Evolutionary conservation across 176 grass and related monocot genomes (phyloP), one percentile per base, ranked within the genome.

Genomic region (Oryza longistaminata): DNA sequence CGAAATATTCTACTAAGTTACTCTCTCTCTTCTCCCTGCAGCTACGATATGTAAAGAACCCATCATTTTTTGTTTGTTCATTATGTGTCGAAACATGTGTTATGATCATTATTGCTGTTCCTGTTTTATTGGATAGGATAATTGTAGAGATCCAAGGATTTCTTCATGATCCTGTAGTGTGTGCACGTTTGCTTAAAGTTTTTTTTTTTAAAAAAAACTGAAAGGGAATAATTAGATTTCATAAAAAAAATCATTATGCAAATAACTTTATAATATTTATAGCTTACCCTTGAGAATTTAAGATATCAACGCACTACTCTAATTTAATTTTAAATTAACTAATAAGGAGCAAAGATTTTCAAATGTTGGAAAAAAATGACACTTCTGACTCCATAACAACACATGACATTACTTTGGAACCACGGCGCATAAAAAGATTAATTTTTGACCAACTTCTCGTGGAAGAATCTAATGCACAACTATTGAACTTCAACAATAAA

Each of bases 41-140:
- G 68, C 67, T 71, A 35, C 29, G 68, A 14, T 52, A 11, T 52
- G 3, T 21, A 61, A 70, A 80, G 29, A 33, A 34, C 4, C 7
- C 48, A 86, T 86, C 69, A 86, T 86, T 74, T 67, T 16, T 21
- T 40, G 39, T 53, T 66, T 74, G 55, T 39, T n/a, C 58, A 66
- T 22, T 39, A 27, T n/a, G 2, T 37, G 2, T 64, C 66, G 16
- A 48, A 44, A n/a, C 48, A 8, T 21, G 60, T 14, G 35, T 37
- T 37, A 13, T 17, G 34, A 22, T 24, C 46, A 27, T 42, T n/a
- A n/a, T n/a, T 68, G 7, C 6, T 49, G 8, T 50, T 67, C 64
- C 33, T 43, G 10, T 69, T 77, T 29, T n/a, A 34, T 39, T 70
- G 14, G 44, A 77, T 60, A 5, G 35, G 35, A 37, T 37, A 37